Evolutionary conservation across 441 rosid genomes (phyloP), one percentile per base, ranked within the genome.

Genomic region (Syzygium malaccense): DNA sequence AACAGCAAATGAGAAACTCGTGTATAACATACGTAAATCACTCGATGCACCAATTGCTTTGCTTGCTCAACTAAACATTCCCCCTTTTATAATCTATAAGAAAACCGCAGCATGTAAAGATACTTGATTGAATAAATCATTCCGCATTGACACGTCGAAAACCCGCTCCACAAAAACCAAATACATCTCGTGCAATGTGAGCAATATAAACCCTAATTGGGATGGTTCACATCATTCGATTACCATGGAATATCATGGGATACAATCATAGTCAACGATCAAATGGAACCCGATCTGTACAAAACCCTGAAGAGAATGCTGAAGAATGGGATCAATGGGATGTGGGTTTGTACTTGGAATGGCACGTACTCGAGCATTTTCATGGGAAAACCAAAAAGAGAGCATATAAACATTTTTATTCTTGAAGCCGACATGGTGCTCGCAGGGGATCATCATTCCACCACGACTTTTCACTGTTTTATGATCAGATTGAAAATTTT

Each of bases 381-480:
- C 33, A 88, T 89, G 85, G 89, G 92, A 88, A 91, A 91, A 86
- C 87, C 41, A 87, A 91, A 89, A 89, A 89, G 89, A 62, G 64
- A 80, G 56, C n/a, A 68, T 86, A 45, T 54, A 78, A 45, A 68
- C 79, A 33, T 68, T 88, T 88, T 86, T 48, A 80, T 79, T 58
- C 83, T 75, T 89, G 51, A 71, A 71, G 83, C 51, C 41, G 83
- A 71, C 83, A 71, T 71, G 28, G 28, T 37, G 83, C 51, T 14
- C n/a, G 83, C 89, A 91, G 88, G 86, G 86, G 86, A 86, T 91
- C 87, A 92, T 91, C 86, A 92, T 91, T 91, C 85, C 87, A 86
- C 88, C 86, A 86, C 32, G 45, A 8, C 58, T 83, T 89, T 88
- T 88, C 85, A 1, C 83, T 71, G 83, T 37, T 37, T 37, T 71